These are phyloP conservation scores for Taphrina deformans DNA, from an alignment of 1,139 yeast genomes.

Conservation along the genomic window DNA sequence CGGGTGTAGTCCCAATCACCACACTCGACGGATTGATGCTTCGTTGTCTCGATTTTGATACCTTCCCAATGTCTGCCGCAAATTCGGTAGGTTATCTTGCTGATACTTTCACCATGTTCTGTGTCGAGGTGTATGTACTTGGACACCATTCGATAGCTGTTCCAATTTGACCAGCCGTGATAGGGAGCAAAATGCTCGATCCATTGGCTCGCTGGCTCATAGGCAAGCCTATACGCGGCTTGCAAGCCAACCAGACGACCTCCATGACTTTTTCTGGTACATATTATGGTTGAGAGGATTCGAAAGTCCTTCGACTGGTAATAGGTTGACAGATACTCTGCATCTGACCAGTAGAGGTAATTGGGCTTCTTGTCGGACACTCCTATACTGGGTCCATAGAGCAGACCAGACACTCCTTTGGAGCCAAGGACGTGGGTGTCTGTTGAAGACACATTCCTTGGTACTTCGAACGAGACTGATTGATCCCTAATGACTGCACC, in stretches of 20 bases:
- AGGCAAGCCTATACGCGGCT: neutral
- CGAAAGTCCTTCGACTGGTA: neutral
- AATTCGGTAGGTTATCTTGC: neutral
- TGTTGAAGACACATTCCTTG: neutral
- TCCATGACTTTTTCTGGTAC: neutral
- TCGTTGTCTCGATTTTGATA: neutral
- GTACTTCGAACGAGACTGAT: neutral
- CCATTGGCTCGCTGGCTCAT: neutral
- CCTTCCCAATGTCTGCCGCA: neutral
- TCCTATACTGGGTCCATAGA: neutral
- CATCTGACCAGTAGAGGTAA: neutral
- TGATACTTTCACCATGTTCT: neutral
- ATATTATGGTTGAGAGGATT: neutral
- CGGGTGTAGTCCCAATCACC: neutral
- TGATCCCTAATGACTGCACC: neutral
- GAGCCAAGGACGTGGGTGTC: no score
- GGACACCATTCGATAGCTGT: neutral
- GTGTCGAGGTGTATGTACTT: neutral
- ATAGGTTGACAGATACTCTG: neutral
- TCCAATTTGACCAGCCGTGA: neutral
- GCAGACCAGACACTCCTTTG: no score
- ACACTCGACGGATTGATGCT: neutral
- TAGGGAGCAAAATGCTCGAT: neutral
- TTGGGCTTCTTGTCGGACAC: neutral
- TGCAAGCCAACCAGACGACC: neutral